A percentile compares a stretch with the other conserved stretches of the same genome.
These are phyloP conservation scores for Cladosporium sp. DNA, from an alignment of 2,329 filamentous ascomycete genomes.

Conservation along the genomic window DNA sequence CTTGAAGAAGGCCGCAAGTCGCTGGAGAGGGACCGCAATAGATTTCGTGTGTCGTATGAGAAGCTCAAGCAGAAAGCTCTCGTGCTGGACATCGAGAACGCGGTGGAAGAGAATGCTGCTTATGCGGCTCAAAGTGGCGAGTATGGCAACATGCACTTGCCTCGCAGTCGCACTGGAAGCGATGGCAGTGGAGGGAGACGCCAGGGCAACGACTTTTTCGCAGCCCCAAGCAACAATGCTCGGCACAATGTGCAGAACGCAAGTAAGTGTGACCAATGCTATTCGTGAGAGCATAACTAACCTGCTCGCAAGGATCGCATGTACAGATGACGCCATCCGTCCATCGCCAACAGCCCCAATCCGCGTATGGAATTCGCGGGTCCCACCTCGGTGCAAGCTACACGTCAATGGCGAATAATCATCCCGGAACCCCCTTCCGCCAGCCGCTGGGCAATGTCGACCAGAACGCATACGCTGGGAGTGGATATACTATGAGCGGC, in stretches of 20 bases:
- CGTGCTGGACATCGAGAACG: slow-evolving; percentile 54
- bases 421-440: slow-evolving; percentile 33
- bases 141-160: neutral
- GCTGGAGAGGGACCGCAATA: slow-evolving; percentile 12
- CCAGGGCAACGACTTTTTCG: neutral
- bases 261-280: slow-evolving; percentile 20
- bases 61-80: slow-evolving; percentile 57
- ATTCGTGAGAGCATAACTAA: neutral
- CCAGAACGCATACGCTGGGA: slow-evolving; percentile 29
- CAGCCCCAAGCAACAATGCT: slow-evolving; percentile 20
- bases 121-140: slow-evolving; percentile 42
- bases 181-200: slow-evolving; percentile 26
- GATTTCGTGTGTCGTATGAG: slow-evolving; percentile 44
- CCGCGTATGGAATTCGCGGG: neutral
- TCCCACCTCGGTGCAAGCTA: neutral
- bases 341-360: neutral
- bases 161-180: slow-evolving; percentile 23
- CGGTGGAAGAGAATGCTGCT: slow-evolving; percentile 55
- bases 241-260: slow-evolving; percentile 22
- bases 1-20: slow-evolving; percentile 14
- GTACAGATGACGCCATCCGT: neutral
- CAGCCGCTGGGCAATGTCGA: slow-evolving; percentile 35
- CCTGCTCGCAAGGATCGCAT: neutral
- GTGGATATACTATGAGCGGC: slow-evolving; percentile 34
- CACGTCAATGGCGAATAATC: neutral